Base-by-base conservation (phyloP, 352 stramenopile genomes). In the Phytopythium helicoides region DNA sequence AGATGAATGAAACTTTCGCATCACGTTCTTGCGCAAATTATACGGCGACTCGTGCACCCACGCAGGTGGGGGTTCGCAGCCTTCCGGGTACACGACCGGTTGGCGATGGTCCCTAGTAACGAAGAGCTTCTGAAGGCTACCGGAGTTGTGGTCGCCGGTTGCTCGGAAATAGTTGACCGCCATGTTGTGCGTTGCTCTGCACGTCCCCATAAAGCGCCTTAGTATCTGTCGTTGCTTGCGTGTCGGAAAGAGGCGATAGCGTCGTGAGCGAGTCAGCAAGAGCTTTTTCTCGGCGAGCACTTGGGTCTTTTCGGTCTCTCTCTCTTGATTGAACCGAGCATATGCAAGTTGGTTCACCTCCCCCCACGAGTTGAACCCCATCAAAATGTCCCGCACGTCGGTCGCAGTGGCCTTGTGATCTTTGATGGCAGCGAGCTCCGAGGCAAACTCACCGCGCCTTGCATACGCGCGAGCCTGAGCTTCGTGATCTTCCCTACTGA, bases 151-250 rank as follows among this genome's bases (percentile, higher is more conserved):
- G 3, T 48, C 41, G 8, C 16, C 21, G 4, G 41, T 48, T 3
- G 5, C 10, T 2, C 41, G 41, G 16, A 21, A 19, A 26, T 48
- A 23, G 16, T 15, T 23, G 31, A 48, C 47, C 64, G 1, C 61
- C 12, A 21, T 21, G 41, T 36, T 48, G 21, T n/a, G 35, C 4
- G 25, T 48, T 23, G 3, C 34, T 4, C 41, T 8, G 21, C 23
- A 48, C 23, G 25, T 48, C 12, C 41, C 41, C 12, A 48, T 31
- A 23, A 48, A 48, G 0, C 16, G 15, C 12, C 14, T 14, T 1
- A 48, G 25, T 18, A 1, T 35, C 11, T 18, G 3, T 6, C 16
- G 15, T 26, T 48, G 42, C 6, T 5, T 23, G 10, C 6, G 3
- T 2, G 42, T 48, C 3, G 22, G 42, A 6, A 36, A 48, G 10